Conservation (phyloP, 345 rosid genomes). For the Gossypium mustelinum region DNA sequence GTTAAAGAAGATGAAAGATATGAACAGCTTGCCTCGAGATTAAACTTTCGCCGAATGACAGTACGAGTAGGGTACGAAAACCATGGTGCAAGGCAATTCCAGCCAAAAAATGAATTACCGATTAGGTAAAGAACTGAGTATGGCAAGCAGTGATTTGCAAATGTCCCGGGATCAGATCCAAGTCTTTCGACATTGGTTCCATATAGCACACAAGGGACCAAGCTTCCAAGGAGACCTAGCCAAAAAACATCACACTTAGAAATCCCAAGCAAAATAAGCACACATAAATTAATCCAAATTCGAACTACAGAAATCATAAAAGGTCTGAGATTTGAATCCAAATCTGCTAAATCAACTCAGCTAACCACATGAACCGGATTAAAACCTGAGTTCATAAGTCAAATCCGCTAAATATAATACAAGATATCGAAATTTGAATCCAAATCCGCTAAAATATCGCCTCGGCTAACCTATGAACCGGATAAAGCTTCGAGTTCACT, state of each 20-base stretch:
- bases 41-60: slow-evolving; percentile 72
- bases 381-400: neutral
- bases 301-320: neutral
- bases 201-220: slow-evolving; percentile 80
- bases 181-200: slow-evolving; percentile 93
- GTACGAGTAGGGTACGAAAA: slow-evolving; percentile 75
- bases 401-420: neutral
- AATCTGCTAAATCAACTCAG: neutral
- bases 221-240: slow-evolving; percentile 83
- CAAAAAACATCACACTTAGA: neutral
- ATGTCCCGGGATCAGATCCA: slow-evolving; percentile 66
- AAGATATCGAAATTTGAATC: neutral
- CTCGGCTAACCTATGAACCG: neutral
- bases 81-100: slow-evolving; percentile 88
- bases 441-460: neutral
- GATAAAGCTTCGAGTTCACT: neutral
- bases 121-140: slow-evolving; percentile 70
- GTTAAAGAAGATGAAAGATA: neutral
- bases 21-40: slow-evolving; percentile 71
- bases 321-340: neutral
- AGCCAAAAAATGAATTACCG: slow-evolving; percentile 56
- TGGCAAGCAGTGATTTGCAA: slow-evolving; percentile 68
- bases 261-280: neutral
- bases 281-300: neutral
- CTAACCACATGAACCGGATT: neutral